Conservation (phyloP, 2,329 filamentous ascomycete genomes). For the Penicillium sp. region DNA sequence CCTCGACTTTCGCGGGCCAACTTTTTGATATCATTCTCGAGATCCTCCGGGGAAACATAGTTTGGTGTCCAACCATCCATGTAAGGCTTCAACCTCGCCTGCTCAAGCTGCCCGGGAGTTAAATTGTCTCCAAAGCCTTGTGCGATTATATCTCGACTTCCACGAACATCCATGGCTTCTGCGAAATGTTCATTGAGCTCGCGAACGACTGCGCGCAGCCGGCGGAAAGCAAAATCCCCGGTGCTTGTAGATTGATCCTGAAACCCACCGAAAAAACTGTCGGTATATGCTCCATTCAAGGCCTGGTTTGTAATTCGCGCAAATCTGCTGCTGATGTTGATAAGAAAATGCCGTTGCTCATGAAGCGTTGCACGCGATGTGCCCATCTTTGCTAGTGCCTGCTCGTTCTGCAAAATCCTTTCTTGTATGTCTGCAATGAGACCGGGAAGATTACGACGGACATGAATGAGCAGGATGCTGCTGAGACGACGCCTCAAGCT, state of each 20-base stretch:
- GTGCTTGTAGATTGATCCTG: conserved; percentile 7
- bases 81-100: conserved; percentile 12
- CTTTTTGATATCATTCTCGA: conserved; percentile 24
- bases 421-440: conserved; percentile 39
- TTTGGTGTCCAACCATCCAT: conserved; percentile 9
- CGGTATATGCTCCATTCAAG: conserved; percentile 42
- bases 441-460: conserved; percentile 31
- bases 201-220: conserved; percentile 30
- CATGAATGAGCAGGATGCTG: conserved; percentile 33
- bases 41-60: background rate
- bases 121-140: background rate
- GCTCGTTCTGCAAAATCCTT: conserved; percentile 34
- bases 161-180: conserved; percentile 21
- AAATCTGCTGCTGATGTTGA: conserved; percentile 40
- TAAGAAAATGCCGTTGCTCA: conserved; percentile 28
- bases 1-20: conserved; percentile 30
- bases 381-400: conserved; percentile 28
- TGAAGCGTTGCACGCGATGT: conserved; percentile 22
- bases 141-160: background rate
- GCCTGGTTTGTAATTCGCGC: conserved; percentile 40
- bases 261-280: conserved; percentile 41
- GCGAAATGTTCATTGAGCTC: conserved; percentile 30
- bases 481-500: conserved; percentile 41
- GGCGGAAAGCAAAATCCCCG: conserved; percentile 18
- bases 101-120: background rate